Evolutionary conservation across 192 early-diverging fungal genomes (phyloP), one percentile per base, ranked within the genome.

Genomic region (Umbelopsis sp.): DNA sequence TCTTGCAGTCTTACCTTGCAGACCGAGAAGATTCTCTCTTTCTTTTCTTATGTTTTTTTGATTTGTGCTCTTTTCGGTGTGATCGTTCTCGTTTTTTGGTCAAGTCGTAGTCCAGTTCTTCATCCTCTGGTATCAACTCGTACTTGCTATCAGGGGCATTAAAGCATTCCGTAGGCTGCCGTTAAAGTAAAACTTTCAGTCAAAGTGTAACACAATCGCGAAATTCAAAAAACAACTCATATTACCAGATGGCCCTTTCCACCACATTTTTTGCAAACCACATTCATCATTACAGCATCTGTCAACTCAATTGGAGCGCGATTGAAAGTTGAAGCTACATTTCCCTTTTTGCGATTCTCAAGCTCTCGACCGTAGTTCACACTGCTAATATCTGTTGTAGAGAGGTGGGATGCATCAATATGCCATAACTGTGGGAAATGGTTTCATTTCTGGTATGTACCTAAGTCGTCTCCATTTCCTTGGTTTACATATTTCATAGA

Each of bases 31-130:
- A 32, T 56, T 84, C 81, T 14, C 72, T 65, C 77, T 86, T 76
- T 65, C 74, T 74, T 36, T 82, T 77, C 34, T 86, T 83, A 25
- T 82, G 78, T 52, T 87, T 86, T 65, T 89, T 84, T 20, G 86
- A 78, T 16, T 72, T 75, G 24, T 71, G 69, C 14, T 71, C 73
- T 25, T 49, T 34, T n/a, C 36, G 21, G 17, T 66, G 34, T 25
- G 45, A 49, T 12, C n/a, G 29, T 24, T 32, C 20, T 6, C 26
- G 53, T 11, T 32, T 41, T 6, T n/a, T n/a, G 16, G 20, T 25
- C 34, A 51, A 29, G 21, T 71, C 53, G 34, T 62, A 62, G 14
- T 62, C 56, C 32, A 62, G 26, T 12, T 62, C 56, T 31, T 71
- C 70, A 21, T 76, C 73, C 8, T 81, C 80, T 12, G 45, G 69